Conservation (phyloP, 148 eudicot genomes). For the Mesembryanthemum crystallinum region DNA sequence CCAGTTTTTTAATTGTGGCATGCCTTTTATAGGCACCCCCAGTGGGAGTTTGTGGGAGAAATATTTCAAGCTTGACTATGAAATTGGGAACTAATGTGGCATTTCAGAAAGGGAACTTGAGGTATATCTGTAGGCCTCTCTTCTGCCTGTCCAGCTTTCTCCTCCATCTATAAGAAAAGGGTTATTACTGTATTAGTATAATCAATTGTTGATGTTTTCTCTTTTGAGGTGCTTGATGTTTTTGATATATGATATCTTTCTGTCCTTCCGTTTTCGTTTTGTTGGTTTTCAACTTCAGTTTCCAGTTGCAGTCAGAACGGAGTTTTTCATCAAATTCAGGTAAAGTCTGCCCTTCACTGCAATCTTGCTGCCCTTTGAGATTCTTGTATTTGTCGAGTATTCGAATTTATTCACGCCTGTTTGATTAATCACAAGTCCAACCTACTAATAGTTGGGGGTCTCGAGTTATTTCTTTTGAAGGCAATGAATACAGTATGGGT, state of each 20-base stretch:
- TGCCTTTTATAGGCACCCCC: slow-evolving; percentile 30
- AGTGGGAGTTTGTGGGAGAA: slow-evolving; percentile 26
- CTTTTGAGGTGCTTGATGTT: slow-evolving; percentile 3
- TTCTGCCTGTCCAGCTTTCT: background rate
- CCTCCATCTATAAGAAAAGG: background rate
- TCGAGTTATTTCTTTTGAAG: background rate
- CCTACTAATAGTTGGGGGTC: background rate
- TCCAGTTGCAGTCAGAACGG: slow-evolving; percentile 39
- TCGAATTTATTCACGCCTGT: background rate
- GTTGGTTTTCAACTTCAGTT: slow-evolving; percentile 35
- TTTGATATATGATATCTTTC: background rate
- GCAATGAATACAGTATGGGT: background rate
- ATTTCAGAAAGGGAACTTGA: slow-evolving; percentile 25
- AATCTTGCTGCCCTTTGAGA: background rate
- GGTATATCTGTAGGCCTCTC: slow-evolving; percentile 26
- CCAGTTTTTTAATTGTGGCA: background rate
- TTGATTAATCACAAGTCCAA: background rate
- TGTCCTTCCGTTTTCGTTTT: slow-evolving; percentile 9
- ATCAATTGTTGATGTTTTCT: background rate
- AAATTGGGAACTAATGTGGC: slow-evolving; percentile 32
- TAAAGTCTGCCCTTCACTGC: slow-evolving; percentile 15
- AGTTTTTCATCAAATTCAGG: slow-evolving; percentile 61
- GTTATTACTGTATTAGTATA: background rate
- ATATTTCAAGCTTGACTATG: slow-evolving; percentile 24
- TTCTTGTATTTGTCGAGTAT: background rate